Evolutionary conservation across 208 protist species (phyloP).

Genomic region (Leishmania gerbilli): DNA sequence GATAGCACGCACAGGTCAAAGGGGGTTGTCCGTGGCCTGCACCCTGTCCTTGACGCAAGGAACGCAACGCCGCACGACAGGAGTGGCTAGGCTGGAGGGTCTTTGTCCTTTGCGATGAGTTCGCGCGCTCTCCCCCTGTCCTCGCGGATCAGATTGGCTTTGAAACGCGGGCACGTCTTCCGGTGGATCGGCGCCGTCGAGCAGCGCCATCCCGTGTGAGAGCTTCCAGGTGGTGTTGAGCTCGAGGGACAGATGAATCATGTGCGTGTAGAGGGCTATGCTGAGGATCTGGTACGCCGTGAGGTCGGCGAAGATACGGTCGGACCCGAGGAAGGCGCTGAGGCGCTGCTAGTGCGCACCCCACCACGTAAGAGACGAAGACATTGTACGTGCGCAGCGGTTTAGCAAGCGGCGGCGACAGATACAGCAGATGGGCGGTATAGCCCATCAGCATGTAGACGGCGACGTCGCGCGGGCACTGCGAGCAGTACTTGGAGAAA

Average conservation of each 20-base stretch:
- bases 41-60: neutral
- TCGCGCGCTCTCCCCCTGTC: too few relatives aligned
- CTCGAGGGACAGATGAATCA: conserved; percentile 86
- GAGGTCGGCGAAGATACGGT: conserved; percentile 84
- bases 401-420: conserved; percentile 82
- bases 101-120: neutral
- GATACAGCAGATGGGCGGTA: conserved; percentile 81
- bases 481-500: conserved; percentile 47
- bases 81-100: neutral
- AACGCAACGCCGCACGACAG: neutral
- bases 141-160: too few relatives aligned
- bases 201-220: conserved; percentile 11
- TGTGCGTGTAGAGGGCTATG: conserved; percentile 46
- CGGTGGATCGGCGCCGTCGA: conserved; percentile 79
- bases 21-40: neutral
- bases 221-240: conserved; percentile 34
- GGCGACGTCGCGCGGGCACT: conserved; percentile 27
- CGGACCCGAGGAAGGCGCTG: conserved; percentile 47
- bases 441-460: conserved; percentile 74
- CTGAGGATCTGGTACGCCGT: conserved; percentile 81
- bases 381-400: conserved; percentile 86
- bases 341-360: conserved; percentile 48
- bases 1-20: neutral
- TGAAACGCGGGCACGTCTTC: conserved; percentile 44
- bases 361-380: conserved; percentile 64